Evolutionary conservation across 768 basidiomycete species (phyloP).

Genomic region (Leccinum variicolor): DNA sequence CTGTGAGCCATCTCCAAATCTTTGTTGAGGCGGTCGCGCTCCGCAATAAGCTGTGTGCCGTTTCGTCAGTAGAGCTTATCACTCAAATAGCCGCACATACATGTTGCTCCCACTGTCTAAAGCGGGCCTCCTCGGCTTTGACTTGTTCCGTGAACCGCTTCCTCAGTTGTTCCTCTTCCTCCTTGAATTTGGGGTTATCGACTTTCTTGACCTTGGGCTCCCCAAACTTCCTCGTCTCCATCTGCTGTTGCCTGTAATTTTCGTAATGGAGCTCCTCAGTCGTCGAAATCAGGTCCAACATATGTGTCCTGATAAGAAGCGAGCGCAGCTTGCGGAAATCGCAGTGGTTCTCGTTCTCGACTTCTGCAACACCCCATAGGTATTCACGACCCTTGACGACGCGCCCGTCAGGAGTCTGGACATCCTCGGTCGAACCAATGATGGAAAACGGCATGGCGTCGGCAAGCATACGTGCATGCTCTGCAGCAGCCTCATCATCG

Average conservation of each 20-base stretch:
- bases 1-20: slow-evolving; percentile 93
- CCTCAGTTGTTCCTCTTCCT: slow-evolving; percentile 94
- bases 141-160: slow-evolving; percentile 99
- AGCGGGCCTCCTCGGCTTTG: slow-evolving; percentile 95
- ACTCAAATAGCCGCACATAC: slow-evolving; percentile 42
- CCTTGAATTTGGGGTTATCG: slow-evolving; percentile 99
- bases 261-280: slow-evolving; percentile 97
- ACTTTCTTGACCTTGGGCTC: slow-evolving; percentile 98
- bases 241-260: slow-evolving; percentile 96
- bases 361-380: slow-evolving; percentile 99
- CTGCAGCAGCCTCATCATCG: slow-evolving; percentile 82
- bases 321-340: slow-evolving; percentile 98
- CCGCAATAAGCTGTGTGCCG: slow-evolving; percentile 82
- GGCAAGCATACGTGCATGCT: slow-evolving; percentile 83
- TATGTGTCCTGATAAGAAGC: slow-evolving; percentile 93
- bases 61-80: slow-evolving; percentile 13
- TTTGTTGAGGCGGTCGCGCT: slow-evolving; percentile 98
- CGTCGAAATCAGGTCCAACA: slow-evolving; percentile 95
- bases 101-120: slow-evolving; percentile 99
- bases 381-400: slow-evolving; percentile 97
- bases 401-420: slow-evolving; percentile 86
- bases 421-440: slow-evolving; percentile 95
- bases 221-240: slow-evolving; percentile 99
- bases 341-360: slow-evolving; percentile 99
- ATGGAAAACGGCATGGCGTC: slow-evolving; percentile 98